Evolutionary conservation across 768 basidiomycete species (phyloP).

Genomic region (Tulasnella sp.): DNA sequence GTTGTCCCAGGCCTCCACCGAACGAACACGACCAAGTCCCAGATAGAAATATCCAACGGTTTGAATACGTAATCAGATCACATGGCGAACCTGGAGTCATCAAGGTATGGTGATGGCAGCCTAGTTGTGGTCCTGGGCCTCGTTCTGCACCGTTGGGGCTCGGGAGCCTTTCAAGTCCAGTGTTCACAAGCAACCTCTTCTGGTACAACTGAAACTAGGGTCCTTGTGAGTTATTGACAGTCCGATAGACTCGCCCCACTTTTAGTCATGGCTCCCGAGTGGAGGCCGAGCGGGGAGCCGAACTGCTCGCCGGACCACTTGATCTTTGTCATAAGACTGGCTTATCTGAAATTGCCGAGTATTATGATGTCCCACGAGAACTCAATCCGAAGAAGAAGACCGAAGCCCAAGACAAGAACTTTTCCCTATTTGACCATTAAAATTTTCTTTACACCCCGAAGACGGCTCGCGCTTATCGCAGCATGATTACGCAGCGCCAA

Average conservation of each 20-base stretch:
- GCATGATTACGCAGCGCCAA: not conserved
- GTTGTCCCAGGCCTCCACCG: too few species aligned
- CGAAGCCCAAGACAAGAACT: not conserved
- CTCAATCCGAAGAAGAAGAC: not conserved
- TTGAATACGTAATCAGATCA: too few species aligned
- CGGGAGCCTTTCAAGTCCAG: too few species aligned
- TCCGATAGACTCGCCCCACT: not conserved
- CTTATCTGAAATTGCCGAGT: not conserved
- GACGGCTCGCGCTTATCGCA: not conserved
- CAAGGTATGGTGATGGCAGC: too few species aligned
- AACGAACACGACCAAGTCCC: too few species aligned
- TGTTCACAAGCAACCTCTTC: too few species aligned
- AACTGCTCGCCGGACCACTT: not conserved
- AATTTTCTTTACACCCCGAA: not conserved
- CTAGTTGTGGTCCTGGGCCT: too few species aligned
- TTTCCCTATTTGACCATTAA: not conserved
- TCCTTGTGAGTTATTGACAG: too few species aligned
- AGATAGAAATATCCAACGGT: too few species aligned
- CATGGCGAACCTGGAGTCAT: too few species aligned
- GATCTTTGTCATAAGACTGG: not conserved
- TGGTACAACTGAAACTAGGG: too few species aligned
- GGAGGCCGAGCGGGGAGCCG: not conserved
- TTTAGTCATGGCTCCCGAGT: not conserved
- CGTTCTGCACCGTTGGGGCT: too few species aligned
- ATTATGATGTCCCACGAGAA: not conserved